A percentile compares a stretch with the other conserved stretches of the same genome.
phyloP scores from a whole-genome alignment of 306 rosid species.

The Vigna angularis region DNA sequence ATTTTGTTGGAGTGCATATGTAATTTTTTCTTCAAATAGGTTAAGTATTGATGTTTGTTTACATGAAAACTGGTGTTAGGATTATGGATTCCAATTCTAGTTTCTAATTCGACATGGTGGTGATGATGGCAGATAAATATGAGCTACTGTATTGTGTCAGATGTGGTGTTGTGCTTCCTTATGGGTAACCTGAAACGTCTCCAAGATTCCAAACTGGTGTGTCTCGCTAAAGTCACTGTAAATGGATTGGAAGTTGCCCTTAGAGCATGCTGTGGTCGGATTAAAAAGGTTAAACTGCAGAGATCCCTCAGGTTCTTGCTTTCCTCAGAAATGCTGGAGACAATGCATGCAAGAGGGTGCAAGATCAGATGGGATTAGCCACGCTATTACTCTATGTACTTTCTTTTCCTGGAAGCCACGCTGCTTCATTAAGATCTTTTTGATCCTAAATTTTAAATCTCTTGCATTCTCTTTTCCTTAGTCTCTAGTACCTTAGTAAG shows the following conservation, averaged over 20 bases:
- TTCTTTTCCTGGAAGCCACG: constrained; percentile 37
- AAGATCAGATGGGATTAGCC: constrained; percentile 73
- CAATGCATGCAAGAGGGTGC: constrained; percentile 61
- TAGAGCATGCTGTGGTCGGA: constrained; percentile 55
- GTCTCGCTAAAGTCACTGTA: constrained; percentile 52
- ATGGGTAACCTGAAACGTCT: constrained; percentile 70
- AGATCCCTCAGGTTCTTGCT: constrained; percentile 56
- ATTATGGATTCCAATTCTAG: constrained; percentile 34
- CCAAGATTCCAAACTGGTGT: constrained; percentile 71
- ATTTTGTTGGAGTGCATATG: neutral
- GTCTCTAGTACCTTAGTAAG: neutral
- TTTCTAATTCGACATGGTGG: constrained; percentile 37
- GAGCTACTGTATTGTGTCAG: constrained; percentile 65
- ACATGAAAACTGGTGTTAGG: constrained; percentile 8
- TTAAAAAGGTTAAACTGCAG: constrained; percentile 66
- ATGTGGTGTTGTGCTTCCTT: constrained; percentile 62
- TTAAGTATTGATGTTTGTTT: neutral
- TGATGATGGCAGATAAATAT: constrained; percentile 65
- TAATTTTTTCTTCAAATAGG: constrained; percentile 7
- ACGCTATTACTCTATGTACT: neutral
- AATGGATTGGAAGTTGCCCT: constrained; percentile 71
- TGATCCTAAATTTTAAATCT: neutral
- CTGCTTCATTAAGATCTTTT: constrained; percentile 4
- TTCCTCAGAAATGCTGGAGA: constrained; percentile 56
- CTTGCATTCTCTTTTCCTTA: constrained; percentile 5